Percentiles rank a stretch among this genome's conserved stretches.
These are phyloP conservation scores for Groenewaldozyma salmanticensis DNA, from an alignment of 805 yeast species.

Conservation along the genomic window DNA sequence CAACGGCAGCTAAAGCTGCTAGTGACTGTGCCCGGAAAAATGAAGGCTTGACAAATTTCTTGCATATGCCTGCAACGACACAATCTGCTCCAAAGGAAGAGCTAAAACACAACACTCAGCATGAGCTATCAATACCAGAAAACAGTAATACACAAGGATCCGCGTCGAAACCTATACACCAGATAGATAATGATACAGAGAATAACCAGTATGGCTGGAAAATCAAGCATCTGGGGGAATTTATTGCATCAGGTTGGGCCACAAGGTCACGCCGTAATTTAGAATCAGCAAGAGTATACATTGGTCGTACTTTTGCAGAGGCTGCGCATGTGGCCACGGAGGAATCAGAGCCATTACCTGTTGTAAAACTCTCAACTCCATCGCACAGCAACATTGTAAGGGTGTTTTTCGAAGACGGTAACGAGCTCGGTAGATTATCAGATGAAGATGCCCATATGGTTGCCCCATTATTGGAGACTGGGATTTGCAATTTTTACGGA, in stretches of 20 bases:
- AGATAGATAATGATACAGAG: background rate
- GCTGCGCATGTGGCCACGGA: background rate
- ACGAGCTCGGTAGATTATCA: conserved; percentile 71
- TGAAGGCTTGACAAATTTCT: background rate
- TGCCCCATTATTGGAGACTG: conserved; percentile 55
- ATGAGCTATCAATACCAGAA: background rate
- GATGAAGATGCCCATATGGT: conserved; percentile 59
- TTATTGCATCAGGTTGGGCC: conserved; percentile 30
- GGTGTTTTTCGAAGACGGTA: conserved; percentile 21
- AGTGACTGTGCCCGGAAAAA: background rate
- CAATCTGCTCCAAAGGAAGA: background rate
- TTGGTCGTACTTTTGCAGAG: background rate
- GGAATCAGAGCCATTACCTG: background rate
- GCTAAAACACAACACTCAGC: too few relatives aligned
- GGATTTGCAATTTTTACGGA: conserved; percentile 43
- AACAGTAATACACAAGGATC: background rate
- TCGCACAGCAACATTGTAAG: conserved; percentile 23
- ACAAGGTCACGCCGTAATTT: conserved; percentile 26
- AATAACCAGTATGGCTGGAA: conserved; percentile 10
- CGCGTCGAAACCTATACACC: background rate
- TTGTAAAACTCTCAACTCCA: too few relatives aligned
- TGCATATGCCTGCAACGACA: background rate
- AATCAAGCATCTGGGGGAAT: conserved; percentile 25
- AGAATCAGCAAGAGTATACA: background rate
- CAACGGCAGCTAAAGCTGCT: background rate